Percentiles rank a stretch among this genome's conserved stretches.
phyloP scores from a whole-genome alignment of 2,329 filamentous ascomycete species.

The Thelonectria rubi region DNA sequence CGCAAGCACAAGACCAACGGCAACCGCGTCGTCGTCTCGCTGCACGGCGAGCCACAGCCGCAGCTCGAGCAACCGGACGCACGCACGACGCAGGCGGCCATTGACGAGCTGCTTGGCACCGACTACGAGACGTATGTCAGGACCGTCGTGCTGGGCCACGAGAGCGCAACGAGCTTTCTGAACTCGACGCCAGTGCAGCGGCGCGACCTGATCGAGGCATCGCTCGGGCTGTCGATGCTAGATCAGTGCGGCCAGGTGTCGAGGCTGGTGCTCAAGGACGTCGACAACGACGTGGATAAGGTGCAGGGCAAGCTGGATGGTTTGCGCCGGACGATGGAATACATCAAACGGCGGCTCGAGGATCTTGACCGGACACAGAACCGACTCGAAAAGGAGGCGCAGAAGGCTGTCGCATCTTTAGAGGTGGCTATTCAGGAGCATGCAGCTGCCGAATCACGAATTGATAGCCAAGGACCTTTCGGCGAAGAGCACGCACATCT shows the following conservation, averaged over 20 bases:
- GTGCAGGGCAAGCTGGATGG: background rate
- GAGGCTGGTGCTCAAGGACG: constrained; percentile 18
- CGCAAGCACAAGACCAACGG: constrained; percentile 27
- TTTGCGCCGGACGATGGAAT: background rate
- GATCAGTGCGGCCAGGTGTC: constrained; percentile 24
- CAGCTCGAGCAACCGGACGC: constrained; percentile 24
- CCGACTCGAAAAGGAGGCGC: constrained; percentile 4
- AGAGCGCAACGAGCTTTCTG: constrained; percentile 34
- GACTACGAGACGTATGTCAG: constrained; percentile 31
- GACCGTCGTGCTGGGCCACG: constrained; percentile 32
- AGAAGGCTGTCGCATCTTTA: constrained; percentile 4
- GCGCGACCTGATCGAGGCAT: constrained; percentile 29
- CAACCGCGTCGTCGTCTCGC: constrained; percentile 28
- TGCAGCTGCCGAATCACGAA: background rate
- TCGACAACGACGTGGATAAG: constrained; percentile 1
- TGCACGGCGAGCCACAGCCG: constrained; percentile 23
- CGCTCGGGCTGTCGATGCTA: constrained; percentile 32
- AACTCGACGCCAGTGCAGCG: constrained; percentile 22
- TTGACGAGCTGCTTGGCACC: constrained; percentile 33
- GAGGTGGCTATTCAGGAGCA: constrained; percentile 6
- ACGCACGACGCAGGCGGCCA: constrained; percentile 26
- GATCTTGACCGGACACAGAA: background rate
- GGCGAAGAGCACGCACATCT: background rate
- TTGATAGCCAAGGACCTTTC: background rate
- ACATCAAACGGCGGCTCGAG: background rate